A percentile compares a stretch with the other conserved stretches of the same genome.
phyloP scores from a whole-genome alignment of 345 rosid species.

The Corymbia maculata region DNA sequence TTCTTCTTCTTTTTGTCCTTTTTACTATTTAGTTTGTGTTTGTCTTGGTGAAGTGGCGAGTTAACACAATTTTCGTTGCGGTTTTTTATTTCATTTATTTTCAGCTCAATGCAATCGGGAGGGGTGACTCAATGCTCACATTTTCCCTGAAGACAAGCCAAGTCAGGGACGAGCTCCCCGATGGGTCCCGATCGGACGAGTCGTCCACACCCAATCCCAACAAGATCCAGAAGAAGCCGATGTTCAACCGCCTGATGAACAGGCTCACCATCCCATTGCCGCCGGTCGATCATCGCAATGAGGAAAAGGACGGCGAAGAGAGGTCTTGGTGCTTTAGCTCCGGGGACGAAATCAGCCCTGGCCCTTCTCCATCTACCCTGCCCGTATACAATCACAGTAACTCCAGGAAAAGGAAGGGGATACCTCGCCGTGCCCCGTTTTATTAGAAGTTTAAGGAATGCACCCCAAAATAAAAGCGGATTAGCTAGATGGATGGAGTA shows the following conservation, averaged over 20 bases:
- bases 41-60: neutral
- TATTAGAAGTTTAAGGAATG: neutral
- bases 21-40: neutral
- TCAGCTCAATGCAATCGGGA: slow-evolving; percentile 23
- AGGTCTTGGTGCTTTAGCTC: slow-evolving; percentile 24
- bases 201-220: slow-evolving; percentile 23
- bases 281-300: neutral
- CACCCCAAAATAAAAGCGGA: neutral
- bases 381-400: slow-evolving; percentile 53
- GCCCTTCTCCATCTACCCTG: slow-evolving; percentile 50
- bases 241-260: slow-evolving; percentile 18
- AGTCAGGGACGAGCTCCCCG: neutral
- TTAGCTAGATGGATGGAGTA: neutral
- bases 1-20: neutral
- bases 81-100: neutral
- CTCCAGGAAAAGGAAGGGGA: slow-evolving; percentile 72
- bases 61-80: neutral
- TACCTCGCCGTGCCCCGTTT: slow-evolving; percentile 82
- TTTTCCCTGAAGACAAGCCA: slow-evolving; percentile 9
- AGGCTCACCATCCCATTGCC: slow-evolving; percentile 3
- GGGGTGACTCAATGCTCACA: slow-evolving; percentile 20
- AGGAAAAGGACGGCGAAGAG: neutral
- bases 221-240: slow-evolving; percentile 16
- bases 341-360: slow-evolving; percentile 22
- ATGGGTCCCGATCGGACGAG: slow-evolving; percentile 17